Base-by-base conservation (phyloP, 2,329 filamentous ascomycete genomes). In the Ustulina deusta region DNA sequence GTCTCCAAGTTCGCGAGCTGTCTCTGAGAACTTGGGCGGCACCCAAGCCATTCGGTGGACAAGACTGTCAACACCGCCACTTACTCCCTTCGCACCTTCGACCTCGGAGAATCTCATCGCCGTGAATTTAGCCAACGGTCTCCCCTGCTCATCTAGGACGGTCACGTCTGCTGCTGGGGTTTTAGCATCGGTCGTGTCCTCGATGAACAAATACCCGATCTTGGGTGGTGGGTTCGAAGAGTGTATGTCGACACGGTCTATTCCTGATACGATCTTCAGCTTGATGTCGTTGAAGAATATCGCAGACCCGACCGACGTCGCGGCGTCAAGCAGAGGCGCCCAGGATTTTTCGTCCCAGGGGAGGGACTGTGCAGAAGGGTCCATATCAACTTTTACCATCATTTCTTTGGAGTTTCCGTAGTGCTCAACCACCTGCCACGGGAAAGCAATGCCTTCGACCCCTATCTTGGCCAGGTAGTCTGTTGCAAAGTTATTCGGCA, bases 351-450 rank as follows among this genome's bases (percentile, higher is more conserved):
- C n/a, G n/a, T n/a, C n/a, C n/a, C n/a, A n/a, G n/a, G n/a, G n/a
- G n/a, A n/a, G n/a, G n/a, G n/a, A n/a, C n/a, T n/a, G n/a, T n/a
- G n/a, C n/a, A n/a, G n/a, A n/a, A 0, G 78, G 79, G 36, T 73
- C 73, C 52, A 77, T 74, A 55, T 82, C 80, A 20, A 83, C 79
- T 13, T 72, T 73, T 4, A 79, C 80, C 13, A 83, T 72, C 80
- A 83, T 82, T 62, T 83, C 80, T 7, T 76, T 74, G 2, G 70
- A 55, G 49, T 79, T 79, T 0, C 78, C 80, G 38, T 77, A 75
- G 62, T 83, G 81, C 55, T 82, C 78, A 1, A 73, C 66, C 1
- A 83, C 78, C 0, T 66, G 70, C 82, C 81, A 83, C 0, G 81
- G 81, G 63, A 82, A 83, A 7, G 75, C 80, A 69, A 82, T 82